Conservation (phyloP, 352 stramenopile species). For the Globisporangium abappressorium region DNA sequence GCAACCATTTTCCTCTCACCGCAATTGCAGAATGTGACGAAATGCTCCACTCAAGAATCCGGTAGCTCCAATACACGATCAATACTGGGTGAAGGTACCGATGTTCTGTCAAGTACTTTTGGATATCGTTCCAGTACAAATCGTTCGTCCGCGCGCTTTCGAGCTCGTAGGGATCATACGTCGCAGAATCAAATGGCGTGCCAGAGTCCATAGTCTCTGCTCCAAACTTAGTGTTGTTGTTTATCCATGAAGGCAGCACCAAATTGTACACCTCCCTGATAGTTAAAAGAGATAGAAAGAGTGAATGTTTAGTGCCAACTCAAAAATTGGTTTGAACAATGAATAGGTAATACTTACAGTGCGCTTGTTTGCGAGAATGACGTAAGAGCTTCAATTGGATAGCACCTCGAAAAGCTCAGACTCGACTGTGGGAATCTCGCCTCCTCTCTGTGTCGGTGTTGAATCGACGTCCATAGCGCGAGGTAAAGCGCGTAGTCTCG, state of each 20-base stretch:
- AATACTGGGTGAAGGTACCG: constrained; percentile 66
- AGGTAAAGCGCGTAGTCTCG: constrained; percentile 68
- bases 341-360: constrained; percentile 5
- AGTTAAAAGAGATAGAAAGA: background rate
- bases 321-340: background rate
- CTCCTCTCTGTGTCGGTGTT: constrained; percentile 12
- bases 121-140: constrained; percentile 79
- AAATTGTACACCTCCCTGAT: constrained; percentile 33
- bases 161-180: constrained; percentile 63
- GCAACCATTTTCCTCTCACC: constrained; percentile 23
- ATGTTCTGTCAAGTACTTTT: constrained; percentile 53
- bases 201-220: background rate
- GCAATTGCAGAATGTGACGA: constrained; percentile 53
- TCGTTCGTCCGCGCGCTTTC: constrained; percentile 70
- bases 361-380: constrained; percentile 5
- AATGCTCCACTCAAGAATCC: constrained; percentile 64
- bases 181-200: background rate
- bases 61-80: constrained; percentile 63
- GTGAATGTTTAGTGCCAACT: background rate
- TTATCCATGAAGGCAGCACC: constrained; percentile 39
- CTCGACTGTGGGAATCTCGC: background rate
- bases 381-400: constrained; percentile 2
- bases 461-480: constrained; percentile 34
- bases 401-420: constrained; percentile 12
- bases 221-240: constrained; percentile 33